Evolutionary conservation across 2,329 filamentous ascomycete genomes (phyloP), one percentile per base, ranked within the genome.

Genomic region (Blastomyces parvus): DNA sequence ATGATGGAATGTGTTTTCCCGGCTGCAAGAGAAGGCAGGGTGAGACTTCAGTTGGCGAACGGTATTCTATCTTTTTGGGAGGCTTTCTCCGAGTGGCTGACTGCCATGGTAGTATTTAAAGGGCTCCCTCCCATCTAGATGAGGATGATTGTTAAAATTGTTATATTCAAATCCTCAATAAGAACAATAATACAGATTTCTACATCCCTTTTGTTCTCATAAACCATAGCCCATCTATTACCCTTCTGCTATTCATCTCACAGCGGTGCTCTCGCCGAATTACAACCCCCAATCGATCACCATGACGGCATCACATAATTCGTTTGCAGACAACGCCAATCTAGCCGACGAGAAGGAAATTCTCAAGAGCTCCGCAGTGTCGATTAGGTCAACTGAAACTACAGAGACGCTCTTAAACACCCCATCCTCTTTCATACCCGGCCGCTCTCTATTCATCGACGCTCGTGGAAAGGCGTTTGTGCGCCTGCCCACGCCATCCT

Each of bases 401-500:
- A 60, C 60, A 6, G 27, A 55, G 13, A 60, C 64, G 5, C 33
- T 58, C 3, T n/a, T 19, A 9, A 48, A 42, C 5, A 46, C 14
- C 9, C n/a, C 36, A 40, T 25, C 57, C 33, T 27, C 40, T 8
- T 66, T 67, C 44, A 60, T 9, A n/a, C 64, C 63, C 2, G 64
- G 60, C 25, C 58, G 48, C 48, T 66, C 66, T 2, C 66, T 72
- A 17, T 64, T 67, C 17, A 68, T 76, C 5, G 64, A 70, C 52
- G 67, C 73, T 8, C 67, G 59, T 17, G 74, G 74, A 5, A 71
- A 75, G 42, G 63, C 69, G 0, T 60, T 69, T 11, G 59, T 72
- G 11, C 69, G 73, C 8, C 65, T 74, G 0, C 73, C 73, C 25
- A 69, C 82, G 11, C 71, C 77, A 2, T 69, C 76, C 2, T 69